Evolutionary conservation across 176 grass and related monocot genomes (phyloP).

Genomic region (Luzula sylvatica): DNA sequence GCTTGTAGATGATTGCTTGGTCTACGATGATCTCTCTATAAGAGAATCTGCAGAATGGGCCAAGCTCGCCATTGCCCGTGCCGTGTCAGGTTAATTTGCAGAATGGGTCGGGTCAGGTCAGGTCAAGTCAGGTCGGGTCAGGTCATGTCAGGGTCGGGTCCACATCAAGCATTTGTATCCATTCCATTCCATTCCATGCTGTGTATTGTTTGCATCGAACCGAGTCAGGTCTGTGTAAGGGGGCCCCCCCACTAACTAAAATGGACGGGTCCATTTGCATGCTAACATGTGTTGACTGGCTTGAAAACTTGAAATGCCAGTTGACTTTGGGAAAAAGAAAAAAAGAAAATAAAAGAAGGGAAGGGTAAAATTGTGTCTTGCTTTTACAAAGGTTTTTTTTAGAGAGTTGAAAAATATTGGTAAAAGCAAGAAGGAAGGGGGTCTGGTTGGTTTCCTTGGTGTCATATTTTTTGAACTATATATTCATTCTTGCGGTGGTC

Average conservation of each 20-base stretch:
- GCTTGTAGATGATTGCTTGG: constrained; percentile 75
- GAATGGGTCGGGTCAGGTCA: neutral
- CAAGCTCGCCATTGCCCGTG: constrained; percentile 60
- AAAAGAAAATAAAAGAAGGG: constrained; percentile 1
- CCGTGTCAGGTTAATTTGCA: constrained; percentile 61
- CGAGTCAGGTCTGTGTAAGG: constrained; percentile 7
- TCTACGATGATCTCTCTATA: constrained; percentile 59
- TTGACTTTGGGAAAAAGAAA: constrained; percentile 8
- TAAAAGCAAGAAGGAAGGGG: constrained; percentile 14
- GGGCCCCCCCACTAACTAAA: constrained; percentile 9
- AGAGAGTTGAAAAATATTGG: constrained; percentile 6
- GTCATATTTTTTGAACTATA: constrained; percentile 19
- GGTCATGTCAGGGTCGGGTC: constrained; percentile 14
- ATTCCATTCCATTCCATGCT: too few species aligned
- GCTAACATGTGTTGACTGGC: constrained; percentile 12
- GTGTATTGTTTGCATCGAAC: too few species aligned
- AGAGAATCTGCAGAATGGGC: constrained; percentile 85
- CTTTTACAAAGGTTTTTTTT: too few species aligned
- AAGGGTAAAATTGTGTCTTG: too few species aligned
- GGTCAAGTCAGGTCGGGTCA: constrained; percentile 12
- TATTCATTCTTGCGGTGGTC: constrained; percentile 15
- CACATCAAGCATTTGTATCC: constrained; percentile 15
- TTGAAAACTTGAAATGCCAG: neutral
- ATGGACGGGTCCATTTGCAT: constrained; percentile 17
- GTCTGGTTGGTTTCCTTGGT: constrained; percentile 14